Conservation (phyloP, 164 flowering plant species). For the Berberis vulgaris region DNA sequence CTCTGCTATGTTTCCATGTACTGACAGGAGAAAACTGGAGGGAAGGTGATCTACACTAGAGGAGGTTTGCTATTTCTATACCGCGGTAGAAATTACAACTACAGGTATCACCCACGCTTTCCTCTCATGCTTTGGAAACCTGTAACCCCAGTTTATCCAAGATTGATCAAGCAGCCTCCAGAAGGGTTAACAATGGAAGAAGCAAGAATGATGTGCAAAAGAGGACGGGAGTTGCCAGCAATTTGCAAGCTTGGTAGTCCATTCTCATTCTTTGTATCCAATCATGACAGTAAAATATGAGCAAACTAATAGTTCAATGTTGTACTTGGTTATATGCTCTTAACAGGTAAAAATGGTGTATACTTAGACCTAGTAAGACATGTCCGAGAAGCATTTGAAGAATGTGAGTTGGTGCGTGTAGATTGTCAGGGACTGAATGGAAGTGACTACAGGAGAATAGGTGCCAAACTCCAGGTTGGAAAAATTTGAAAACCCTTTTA, state of each 20-base stretch:
- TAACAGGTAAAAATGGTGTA: conserved; percentile 66
- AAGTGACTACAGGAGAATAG: conserved; percentile 78
- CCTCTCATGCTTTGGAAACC: conserved; percentile 99
- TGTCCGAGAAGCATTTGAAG: conserved; percentile 93
- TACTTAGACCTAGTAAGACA: conserved; percentile 47
- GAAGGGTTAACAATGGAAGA: conserved; percentile 75
- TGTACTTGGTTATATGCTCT: conserved; percentile 5
- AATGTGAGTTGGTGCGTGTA: conserved; percentile 74
- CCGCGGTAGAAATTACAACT: conserved; percentile 94
- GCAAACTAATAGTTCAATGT: neutral
- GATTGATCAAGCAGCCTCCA: conserved; percentile 55
- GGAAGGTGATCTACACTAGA: conserved; percentile 58
- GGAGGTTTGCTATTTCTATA: conserved; percentile 79
- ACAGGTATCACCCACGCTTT: conserved; percentile 59
- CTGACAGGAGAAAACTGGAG: conserved; percentile 81
- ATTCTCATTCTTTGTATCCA: neutral
- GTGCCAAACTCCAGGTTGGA: conserved; percentile 76
- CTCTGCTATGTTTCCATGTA: conserved; percentile 3
- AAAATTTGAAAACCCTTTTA: neutral
- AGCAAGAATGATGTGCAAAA: conserved; percentile 70
- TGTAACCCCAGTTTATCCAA: conserved; percentile 77
- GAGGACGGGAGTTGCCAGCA: conserved; percentile 54
- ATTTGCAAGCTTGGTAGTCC: conserved; percentile 86
- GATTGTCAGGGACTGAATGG: conserved; percentile 74
- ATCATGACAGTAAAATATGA: neutral